Evolutionary conservation across 345 rosid genomes (phyloP).

Genomic region (Acer yangbiense): DNA sequence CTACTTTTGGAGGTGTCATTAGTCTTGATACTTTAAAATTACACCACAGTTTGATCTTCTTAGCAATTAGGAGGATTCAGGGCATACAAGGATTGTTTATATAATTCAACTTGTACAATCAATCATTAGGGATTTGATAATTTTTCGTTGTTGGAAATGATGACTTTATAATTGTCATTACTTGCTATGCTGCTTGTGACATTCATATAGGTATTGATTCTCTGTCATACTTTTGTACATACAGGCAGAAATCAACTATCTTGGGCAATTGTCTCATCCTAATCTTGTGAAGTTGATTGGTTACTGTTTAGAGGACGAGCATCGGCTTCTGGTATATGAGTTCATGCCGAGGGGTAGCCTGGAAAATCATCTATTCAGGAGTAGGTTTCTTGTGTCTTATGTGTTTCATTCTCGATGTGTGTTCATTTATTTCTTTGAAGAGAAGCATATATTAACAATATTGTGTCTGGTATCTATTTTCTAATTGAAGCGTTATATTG

Average conservation of each 20-base stretch:
- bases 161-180: not conserved
- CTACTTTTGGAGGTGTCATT: too few species aligned
- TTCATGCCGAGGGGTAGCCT: constrained; percentile 78
- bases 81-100: not conserved
- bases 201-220: constrained; percentile 15
- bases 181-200: not conserved
- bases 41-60: not conserved
- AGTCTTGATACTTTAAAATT: not conserved
- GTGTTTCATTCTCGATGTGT: not conserved
- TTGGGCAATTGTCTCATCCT: constrained; percentile 66
- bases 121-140: not conserved
- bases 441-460: not conserved
- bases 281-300: constrained; percentile 81
- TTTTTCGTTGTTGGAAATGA: not conserved
- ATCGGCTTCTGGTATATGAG: constrained; percentile 71
- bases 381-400: constrained; percentile 41
- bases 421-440: not conserved
- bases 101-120: not conserved
- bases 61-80: not conserved
- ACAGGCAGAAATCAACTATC: constrained; percentile 75
- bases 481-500: not conserved
- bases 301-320: constrained; percentile 75
- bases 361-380: constrained; percentile 77
- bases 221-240: constrained; percentile 13
- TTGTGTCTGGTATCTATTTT: not conserved